Evolutionary conservation across 78 protist species (phyloP).

Genomic region (Guillardia theta): DNA sequence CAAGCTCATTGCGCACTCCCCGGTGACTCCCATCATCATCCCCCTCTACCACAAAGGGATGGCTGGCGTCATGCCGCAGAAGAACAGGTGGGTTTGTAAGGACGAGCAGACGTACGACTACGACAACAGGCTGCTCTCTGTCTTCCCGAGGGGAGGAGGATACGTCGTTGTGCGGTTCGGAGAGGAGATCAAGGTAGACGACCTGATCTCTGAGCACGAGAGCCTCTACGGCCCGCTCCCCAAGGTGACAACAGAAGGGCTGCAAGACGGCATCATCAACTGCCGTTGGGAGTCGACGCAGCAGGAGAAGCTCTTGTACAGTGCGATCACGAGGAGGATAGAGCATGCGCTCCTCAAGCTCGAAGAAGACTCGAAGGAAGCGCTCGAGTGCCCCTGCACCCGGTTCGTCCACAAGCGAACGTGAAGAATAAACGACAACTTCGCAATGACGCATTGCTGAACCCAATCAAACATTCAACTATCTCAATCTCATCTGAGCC

Average conservation of each 20-base stretch:
- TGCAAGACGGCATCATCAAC: background rate
- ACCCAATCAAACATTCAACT: too few relatives aligned
- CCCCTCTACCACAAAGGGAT: background rate
- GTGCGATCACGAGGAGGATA: background rate
- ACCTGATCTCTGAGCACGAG: background rate
- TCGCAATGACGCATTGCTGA: too few relatives aligned
- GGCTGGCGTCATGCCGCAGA: background rate
- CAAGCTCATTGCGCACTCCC: slow-evolving; percentile 5
- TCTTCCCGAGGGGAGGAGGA: background rate
- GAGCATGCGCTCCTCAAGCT: background rate
- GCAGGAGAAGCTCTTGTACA: background rate
- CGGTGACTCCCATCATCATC: background rate
- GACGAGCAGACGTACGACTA: background rate
- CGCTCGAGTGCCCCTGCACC: background rate
- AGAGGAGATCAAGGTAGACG: background rate
- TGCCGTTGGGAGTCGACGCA: background rate
- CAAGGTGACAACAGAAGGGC: background rate
- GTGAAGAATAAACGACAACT: too few relatives aligned
- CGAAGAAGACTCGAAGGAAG: background rate
- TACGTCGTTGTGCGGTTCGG: background rate
- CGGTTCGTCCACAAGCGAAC: too few relatives aligned
- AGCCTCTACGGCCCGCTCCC: background rate
- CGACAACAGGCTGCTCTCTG: background rate
- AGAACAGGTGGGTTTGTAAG: background rate
- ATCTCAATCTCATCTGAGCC: too few relatives aligned